Evolutionary conservation across 805 yeast species (phyloP).

Genomic region (Starmerella ratchasimensis): DNA sequence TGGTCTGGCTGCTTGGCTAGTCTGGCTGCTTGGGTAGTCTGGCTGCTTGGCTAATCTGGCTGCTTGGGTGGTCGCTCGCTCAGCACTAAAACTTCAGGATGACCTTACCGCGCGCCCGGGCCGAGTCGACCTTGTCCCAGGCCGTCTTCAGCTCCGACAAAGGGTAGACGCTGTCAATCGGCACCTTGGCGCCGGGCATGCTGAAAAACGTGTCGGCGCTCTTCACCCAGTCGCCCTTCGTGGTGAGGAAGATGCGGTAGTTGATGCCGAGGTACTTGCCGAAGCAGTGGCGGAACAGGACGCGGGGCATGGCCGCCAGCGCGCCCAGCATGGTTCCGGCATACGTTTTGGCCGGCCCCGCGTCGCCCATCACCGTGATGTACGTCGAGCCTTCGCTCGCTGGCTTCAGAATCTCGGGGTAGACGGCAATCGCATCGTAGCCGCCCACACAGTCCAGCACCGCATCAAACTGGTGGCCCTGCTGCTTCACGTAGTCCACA

Average conservation of each 20-base stretch:
- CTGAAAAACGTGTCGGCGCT: conserved; percentile 35
- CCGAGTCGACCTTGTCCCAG: conserved; percentile 33
- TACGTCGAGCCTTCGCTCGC: conserved; percentile 36
- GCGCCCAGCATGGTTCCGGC: conserved; percentile 6
- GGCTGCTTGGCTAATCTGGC: no score
- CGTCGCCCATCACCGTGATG: conserved; percentile 46
- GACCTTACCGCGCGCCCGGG: conserved; percentile 54
- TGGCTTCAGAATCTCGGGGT: conserved; percentile 34
- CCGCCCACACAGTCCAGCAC: conserved; percentile 58
- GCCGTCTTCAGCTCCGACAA: conserved; percentile 42
- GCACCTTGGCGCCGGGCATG: conserved; percentile 33
- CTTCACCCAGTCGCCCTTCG: conserved; percentile 28
- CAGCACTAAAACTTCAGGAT: conserved; percentile 31
- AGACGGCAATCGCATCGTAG: conserved; percentile 34
- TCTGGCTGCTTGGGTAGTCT: no score
- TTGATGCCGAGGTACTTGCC: conserved; percentile 25
- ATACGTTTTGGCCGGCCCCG: conserved; percentile 11
- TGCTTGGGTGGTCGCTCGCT: no score
- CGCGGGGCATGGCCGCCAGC: conserved; percentile 14
- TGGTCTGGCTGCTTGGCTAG: no score
- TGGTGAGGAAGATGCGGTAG: conserved; percentile 17
- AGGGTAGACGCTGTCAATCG: conserved; percentile 41
- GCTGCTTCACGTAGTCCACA: conserved; percentile 4
- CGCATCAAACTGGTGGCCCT: conserved; percentile 34
- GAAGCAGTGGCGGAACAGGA: conserved; percentile 20